phyloP scores from a whole-genome alignment of 1,284 basidiomycete genomes.

The Apiotrichum brassicae region DNA sequence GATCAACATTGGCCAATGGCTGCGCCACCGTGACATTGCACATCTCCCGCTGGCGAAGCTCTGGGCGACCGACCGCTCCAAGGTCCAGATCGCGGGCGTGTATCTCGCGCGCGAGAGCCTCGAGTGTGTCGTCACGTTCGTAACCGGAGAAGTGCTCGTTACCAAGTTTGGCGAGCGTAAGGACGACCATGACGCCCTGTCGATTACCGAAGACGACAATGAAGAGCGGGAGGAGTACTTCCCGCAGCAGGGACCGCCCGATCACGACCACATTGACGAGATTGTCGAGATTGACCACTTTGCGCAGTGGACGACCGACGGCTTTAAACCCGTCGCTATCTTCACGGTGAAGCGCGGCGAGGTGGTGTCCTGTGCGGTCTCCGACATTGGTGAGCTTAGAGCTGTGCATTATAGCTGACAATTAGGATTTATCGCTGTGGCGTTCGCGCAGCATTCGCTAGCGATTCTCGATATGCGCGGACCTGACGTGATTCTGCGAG shows the following conservation, averaged over 20 bases:
- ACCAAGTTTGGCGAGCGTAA: constrained; percentile 52
- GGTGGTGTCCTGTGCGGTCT: constrained; percentile 56
- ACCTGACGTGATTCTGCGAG: constrained; percentile 57
- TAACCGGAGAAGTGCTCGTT: constrained; percentile 61
- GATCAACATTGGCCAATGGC: constrained; percentile 55
- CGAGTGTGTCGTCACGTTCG: constrained; percentile 60
- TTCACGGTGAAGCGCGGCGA: constrained; percentile 53
- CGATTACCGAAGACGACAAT: constrained; percentile 9
- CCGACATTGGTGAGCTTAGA: constrained; percentile 59
- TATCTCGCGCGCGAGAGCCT: constrained; percentile 60
- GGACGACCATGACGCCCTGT: neutral
- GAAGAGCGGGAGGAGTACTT: constrained; percentile 30
- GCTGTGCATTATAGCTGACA: neutral
- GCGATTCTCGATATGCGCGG: constrained; percentile 65
- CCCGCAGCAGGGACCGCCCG: constrained; percentile 5
- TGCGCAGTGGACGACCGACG: constrained; percentile 49
- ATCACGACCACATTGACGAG: constrained; percentile 27
- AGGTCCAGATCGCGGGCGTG: constrained; percentile 52
- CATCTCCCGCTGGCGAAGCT: constrained; percentile 41
- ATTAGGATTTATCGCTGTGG: constrained; percentile 66
- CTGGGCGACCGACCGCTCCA: constrained; percentile 38
- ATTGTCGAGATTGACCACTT: constrained; percentile 39
- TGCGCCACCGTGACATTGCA: constrained; percentile 36
- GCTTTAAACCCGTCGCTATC: constrained; percentile 60
- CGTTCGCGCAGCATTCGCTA: constrained; percentile 58